Base-by-base conservation (phyloP, 2,329 filamentous ascomycete species). In the Alternaria consortialis region DNA sequence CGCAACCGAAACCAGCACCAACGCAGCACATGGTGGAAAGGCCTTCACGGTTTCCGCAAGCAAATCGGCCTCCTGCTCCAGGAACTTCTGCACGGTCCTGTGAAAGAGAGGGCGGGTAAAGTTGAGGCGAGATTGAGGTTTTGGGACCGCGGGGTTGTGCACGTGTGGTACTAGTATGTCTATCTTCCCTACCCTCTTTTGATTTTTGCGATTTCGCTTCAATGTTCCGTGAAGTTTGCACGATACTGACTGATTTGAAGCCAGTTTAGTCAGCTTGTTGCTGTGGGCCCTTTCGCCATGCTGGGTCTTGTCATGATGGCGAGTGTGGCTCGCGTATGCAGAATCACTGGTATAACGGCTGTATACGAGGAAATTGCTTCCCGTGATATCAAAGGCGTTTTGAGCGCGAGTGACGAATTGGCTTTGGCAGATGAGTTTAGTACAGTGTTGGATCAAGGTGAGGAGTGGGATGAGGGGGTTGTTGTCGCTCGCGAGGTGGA, bases 1-100 rank as follows among this genome's bases (percentile, higher is more conserved):
- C 92, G 93, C 71, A 95, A 97, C 82, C 90, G 89, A 74, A 98
- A 97, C 81, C 94, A 98, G 81, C 94, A 98, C 79, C 89, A 89
- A 56, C 84, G 86, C 64, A 86, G 89, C 31, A 87, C 88, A 74
- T 99, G 94, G 94, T 98, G 91, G 88, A 87, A 88, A 70, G 83
- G 82, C 71, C 87, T 97, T 63, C 85, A 85, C 54, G 85, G 90
- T 65, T 84, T 97, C 66, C 88, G 92, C 36, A 90, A 91, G 47
- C 84, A 88, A 58, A 77, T 90, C 8, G 80, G 80, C 8, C 84
- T 85, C 56, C 80, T 97, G 2, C 70, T 84, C 1, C 59, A 64
- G 1, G 75, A 77, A 11, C 53, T 78, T 25, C 64, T 68, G 29
- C 71, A 68, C 62, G 72, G 65, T 2, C 37, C 27, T 3, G 20